Conservation (phyloP, 768 basidiomycete genomes). For the Collybia sordida region DNA sequence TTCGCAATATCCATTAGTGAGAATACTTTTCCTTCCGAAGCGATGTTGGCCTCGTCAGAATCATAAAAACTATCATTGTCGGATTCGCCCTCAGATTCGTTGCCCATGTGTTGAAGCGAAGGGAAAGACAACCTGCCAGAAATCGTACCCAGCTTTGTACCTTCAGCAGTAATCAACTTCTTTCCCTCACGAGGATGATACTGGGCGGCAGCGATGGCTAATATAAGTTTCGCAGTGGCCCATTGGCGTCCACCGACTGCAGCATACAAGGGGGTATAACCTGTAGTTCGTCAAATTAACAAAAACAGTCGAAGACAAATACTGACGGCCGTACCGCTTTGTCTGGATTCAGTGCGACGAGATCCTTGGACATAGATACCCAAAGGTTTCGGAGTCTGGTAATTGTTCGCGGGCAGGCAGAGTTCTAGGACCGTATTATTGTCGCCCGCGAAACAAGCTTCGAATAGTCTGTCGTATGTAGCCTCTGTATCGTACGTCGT, state of each 20-base stretch:
- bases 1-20: constrained; percentile 56
- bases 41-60: constrained; percentile 37
- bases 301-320: constrained; percentile 6
- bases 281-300: constrained; percentile 20
- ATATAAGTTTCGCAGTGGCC: constrained; percentile 56
- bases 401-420: constrained; percentile 44
- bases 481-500: constrained; percentile 13
- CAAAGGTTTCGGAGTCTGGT: constrained; percentile 28
- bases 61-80: too few relatives aligned
- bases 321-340: too few relatives aligned
- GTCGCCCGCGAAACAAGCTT: constrained; percentile 55
- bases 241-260: constrained; percentile 51
- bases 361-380: constrained; percentile 41
- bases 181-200: constrained; percentile 39
- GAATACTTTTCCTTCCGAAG: constrained; percentile 34
- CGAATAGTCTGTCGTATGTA: constrained; percentile 55
- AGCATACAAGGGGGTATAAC: constrained; percentile 48
- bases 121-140: not conserved
- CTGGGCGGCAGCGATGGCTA: constrained; percentile 57
- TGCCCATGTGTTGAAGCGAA: constrained; percentile 15
- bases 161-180: constrained; percentile 30
- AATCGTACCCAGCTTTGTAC: constrained; percentile 32
- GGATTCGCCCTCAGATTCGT: constrained; percentile 33
- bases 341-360: too few relatives aligned
- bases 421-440: constrained; percentile 48